phyloP scores from a whole-genome alignment of 805 yeast species.

The Saturnispora sekii region DNA sequence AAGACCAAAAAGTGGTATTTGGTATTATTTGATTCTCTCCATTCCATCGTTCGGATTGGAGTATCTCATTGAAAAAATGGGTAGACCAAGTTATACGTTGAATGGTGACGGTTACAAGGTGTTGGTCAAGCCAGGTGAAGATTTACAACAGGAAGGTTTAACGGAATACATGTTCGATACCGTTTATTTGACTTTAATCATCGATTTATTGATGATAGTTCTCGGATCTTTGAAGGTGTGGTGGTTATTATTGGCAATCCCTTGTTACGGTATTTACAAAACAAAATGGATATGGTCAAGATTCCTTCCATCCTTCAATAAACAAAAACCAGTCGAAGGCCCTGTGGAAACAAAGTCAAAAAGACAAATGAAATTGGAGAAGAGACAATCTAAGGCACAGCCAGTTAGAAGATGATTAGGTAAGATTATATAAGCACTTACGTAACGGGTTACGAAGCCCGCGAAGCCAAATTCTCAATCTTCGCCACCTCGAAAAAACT shows the following conservation, averaged over 20 bases:
- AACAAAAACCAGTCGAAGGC: background rate
- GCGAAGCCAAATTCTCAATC: background rate
- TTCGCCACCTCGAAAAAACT: background rate
- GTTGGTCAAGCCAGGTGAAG: slow-evolving; percentile 47
- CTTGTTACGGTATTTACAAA: slow-evolving; percentile 43
- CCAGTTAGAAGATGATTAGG: slow-evolving; percentile 14
- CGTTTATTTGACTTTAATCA: slow-evolving; percentile 52
- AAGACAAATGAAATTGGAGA: slow-evolving; percentile 33
- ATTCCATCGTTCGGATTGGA: slow-evolving; percentile 36
- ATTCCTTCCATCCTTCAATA: slow-evolving; percentile 1
- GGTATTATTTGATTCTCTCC: slow-evolving; percentile 34
- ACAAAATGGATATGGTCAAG: slow-evolving; percentile 27
- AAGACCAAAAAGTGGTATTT: slow-evolving; percentile 36
- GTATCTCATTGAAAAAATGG: slow-evolving; percentile 46
- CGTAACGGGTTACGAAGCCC: slow-evolving; percentile 3
- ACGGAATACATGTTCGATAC: slow-evolving; percentile 68
- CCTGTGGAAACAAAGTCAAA: slow-evolving; percentile 21
- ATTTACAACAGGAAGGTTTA: slow-evolving; percentile 51
- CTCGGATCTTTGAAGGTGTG: slow-evolving; percentile 53
- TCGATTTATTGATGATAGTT: slow-evolving; percentile 43
- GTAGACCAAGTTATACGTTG: slow-evolving; percentile 42
- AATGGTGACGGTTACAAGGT: slow-evolving; percentile 31
- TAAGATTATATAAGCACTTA: background rate
- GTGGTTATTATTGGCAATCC: slow-evolving; percentile 43
- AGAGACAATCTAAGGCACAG: slow-evolving; percentile 15